phyloP scores from a whole-genome alignment of 2,329 filamentous ascomycete genomes.

The Pseudogymnoascus sp. region DNA sequence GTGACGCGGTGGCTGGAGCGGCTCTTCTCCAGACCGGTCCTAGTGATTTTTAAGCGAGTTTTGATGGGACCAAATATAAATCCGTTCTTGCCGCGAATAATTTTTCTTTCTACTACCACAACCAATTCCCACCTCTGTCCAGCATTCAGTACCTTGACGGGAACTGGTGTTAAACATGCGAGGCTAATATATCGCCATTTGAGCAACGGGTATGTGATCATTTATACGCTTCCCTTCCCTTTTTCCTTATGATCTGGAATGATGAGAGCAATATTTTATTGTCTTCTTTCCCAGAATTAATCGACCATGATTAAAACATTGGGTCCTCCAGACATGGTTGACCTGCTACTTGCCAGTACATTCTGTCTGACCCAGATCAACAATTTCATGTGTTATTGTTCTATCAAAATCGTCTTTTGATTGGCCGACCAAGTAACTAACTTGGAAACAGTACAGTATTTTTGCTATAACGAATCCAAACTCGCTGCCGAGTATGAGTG shows the following conservation, averaged over 20 bases:
- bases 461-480: background rate
- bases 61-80: constrained; percentile 9
- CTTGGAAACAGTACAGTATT: constrained; percentile 3
- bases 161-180: background rate
- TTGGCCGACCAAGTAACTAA: background rate
- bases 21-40: background rate
- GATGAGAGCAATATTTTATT: constrained; percentile 64
- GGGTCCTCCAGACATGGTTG: constrained; percentile 50
- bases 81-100: background rate
- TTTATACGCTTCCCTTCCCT: constrained; percentile 8
- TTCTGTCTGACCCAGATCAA: constrained; percentile 58
- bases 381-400: constrained; percentile 19
- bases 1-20: background rate
- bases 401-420: background rate
- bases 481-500: background rate
- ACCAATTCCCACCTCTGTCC: background rate
- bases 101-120: constrained; percentile 11
- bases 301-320: constrained; percentile 78
- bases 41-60: constrained; percentile 9
- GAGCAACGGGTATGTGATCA: background rate
- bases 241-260: constrained; percentile 35
- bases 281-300: constrained; percentile 86
- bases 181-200: background rate
- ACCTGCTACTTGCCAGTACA: constrained; percentile 92
- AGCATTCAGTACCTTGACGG: background rate